A percentile compares a stretch with the other conserved stretches of the same genome.
phyloP scores from a whole-genome alignment of 2,329 filamentous ascomycete species.

The Hypocreales sp. region DNA sequence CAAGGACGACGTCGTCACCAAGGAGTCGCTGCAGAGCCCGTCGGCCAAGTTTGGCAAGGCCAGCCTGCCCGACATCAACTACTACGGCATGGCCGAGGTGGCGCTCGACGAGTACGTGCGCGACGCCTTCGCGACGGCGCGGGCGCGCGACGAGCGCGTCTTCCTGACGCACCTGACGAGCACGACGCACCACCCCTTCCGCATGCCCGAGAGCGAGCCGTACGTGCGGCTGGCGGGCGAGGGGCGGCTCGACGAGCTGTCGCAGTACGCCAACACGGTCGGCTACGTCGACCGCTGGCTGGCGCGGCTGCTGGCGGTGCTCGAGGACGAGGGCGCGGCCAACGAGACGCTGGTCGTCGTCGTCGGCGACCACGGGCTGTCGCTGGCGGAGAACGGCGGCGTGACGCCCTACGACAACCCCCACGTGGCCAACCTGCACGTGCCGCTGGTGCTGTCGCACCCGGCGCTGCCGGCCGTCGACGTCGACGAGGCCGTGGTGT shows the following conservation, averaged over 20 bases:
- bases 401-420: slow-evolving; percentile 17
- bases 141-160: slow-evolving; percentile 13
- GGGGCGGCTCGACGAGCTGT: slow-evolving; percentile 13
- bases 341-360: slow-evolving; percentile 17
- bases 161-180: slow-evolving; percentile 20
- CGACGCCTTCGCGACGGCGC: slow-evolving; percentile 14
- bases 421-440: slow-evolving; percentile 17
- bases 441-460: slow-evolving; percentile 18
- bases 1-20: slow-evolving; percentile 9
- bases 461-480: slow-evolving; percentile 16
- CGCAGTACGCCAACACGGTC: slow-evolving; percentile 16
- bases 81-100: slow-evolving; percentile 17
- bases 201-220: slow-evolving; percentile 12
- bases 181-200: slow-evolving; percentile 19
- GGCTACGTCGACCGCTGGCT: slow-evolving; percentile 18
- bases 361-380: slow-evolving; percentile 18
- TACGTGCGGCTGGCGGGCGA: slow-evolving; percentile 11
- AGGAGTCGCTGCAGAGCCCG: slow-evolving; percentile 14
- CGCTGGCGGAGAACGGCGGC: slow-evolving; percentile 14
- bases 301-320: slow-evolving; percentile 12
- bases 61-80: slow-evolving; percentile 16
- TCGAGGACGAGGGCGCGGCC: slow-evolving; percentile 15
- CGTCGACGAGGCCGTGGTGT: slow-evolving; percentile 15
- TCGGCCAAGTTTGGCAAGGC: slow-evolving; percentile 14
- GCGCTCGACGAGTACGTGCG: slow-evolving; percentile 16